Evolutionary conservation across 176 grass and related monocot species (phyloP).

Genomic region (Typha latifolia): DNA sequence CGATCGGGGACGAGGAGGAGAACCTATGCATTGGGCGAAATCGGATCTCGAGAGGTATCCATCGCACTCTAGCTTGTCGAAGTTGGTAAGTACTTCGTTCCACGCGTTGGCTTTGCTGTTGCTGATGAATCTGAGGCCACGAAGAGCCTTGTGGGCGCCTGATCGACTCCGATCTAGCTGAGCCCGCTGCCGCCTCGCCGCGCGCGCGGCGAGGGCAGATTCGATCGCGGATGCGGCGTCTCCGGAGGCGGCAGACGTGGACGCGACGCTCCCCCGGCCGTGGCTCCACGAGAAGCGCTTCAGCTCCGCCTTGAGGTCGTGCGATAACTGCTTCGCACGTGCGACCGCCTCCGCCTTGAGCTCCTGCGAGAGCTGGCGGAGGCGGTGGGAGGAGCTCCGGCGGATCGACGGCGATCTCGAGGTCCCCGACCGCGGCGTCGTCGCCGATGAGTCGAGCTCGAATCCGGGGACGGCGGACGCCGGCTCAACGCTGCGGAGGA

Average conservation of each 20-base stretch:
- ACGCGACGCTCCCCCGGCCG: slow-evolving; percentile 21
- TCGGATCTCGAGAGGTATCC: slow-evolving; percentile 67
- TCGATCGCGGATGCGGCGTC: slow-evolving; percentile 35
- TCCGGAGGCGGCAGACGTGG: neutral
- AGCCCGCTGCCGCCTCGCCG: slow-evolving; percentile 51
- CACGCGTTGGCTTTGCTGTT: slow-evolving; percentile 61
- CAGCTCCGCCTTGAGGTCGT: slow-evolving; percentile 62
- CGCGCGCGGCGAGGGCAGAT: slow-evolving; percentile 66
- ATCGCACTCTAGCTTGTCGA: slow-evolving; percentile 61
- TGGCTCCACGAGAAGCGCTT: slow-evolving; percentile 59
- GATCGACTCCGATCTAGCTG: slow-evolving; percentile 77
- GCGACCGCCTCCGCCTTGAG: slow-evolving; percentile 72
- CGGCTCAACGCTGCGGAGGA: slow-evolving; percentile 89
- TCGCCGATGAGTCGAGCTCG: slow-evolving; percentile 4
- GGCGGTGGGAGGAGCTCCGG: slow-evolving; percentile 62
- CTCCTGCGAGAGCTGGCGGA: slow-evolving; percentile 91
- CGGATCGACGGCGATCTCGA: slow-evolving; percentile 76
- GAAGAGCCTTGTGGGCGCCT: slow-evolving; percentile 72
- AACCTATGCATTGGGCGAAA: slow-evolving; percentile 97
- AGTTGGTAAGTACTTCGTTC: slow-evolving; percentile 68
- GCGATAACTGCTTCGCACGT: slow-evolving; percentile 65
- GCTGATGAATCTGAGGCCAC: slow-evolving; percentile 91
- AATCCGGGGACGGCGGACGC: slow-evolving; percentile 17
- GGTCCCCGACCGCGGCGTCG: slow-evolving; percentile 12
- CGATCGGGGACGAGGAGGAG: neutral